Base-by-base conservation (phyloP, 371 early-diverging fungal genomes). In the Mucor mucedo region DNA sequence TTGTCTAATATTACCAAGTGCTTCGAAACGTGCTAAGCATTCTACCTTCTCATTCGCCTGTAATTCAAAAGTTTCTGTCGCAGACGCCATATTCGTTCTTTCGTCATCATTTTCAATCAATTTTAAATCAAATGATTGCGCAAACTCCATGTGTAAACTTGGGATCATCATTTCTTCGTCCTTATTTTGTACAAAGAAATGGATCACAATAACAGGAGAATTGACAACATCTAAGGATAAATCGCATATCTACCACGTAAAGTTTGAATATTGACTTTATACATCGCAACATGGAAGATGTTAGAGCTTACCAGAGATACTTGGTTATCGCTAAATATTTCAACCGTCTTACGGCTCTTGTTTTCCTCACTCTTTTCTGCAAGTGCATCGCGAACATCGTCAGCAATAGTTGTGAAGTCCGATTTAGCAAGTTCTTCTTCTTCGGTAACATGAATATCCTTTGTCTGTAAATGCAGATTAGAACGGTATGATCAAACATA, bases 91-190 rank as follows among this genome's bases (percentile, higher is more conserved):
- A 2, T 54, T 45, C 2, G 64, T 62, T 32, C 65, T 57, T 35
- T 70, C 60, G 28, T 58, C 55, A 28, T 53, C 54, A 9, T 65
- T 35, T 41, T 71, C 60, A 40, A 66, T 21, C 0, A 58, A 38
- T 28, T 73, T 70, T 30, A 76, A 42, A 63, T 78, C 81, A 47
- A 80, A 76, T 0, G 81, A 76, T 47, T 76, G 64, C 3, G 69
- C 58, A 53, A 72, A 68, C 4, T 75, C 65, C 44, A 81, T 62
- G 30, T 68, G 72, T 14, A 78, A 10, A 8, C 59, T 68, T 9
- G 78, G 69, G 3, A 76, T 60, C 63, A 76, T 70, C 21, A 50
- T 54, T 33, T 69, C 70, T 0, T 28, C 42, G n/a, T 57, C 60
- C 58, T 69, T 62, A 32, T 76, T 73, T 29, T 68, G 35, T 16